A percentile compares a stretch with the other conserved stretches of the same genome.
Evolutionary conservation across 164 flowering plant species (phyloP).

Genomic region (Tetrastigma voinierianum): DNA sequence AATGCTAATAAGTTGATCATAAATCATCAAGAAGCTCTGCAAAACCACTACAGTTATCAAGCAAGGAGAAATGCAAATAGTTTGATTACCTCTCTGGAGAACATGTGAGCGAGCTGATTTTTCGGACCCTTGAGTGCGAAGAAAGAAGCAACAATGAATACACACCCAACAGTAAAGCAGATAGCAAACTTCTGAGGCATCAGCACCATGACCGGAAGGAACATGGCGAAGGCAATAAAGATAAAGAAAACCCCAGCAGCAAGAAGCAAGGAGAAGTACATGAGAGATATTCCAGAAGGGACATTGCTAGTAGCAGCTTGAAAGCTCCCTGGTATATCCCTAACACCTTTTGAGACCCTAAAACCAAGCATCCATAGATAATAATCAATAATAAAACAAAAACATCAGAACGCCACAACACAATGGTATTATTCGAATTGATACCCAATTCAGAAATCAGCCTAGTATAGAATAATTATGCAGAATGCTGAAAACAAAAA

Average conservation of each 20-base stretch:
- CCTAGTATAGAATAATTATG: not conserved
- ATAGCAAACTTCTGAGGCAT: conserved; percentile 82
- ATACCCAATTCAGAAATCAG: not conserved
- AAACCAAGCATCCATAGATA: not conserved
- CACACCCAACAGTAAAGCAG: conserved; percentile 74
- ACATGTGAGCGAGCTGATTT: conserved; percentile 70
- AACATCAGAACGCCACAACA: not conserved
- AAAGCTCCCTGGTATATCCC: conserved; percentile 58
- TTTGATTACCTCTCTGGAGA: conserved; percentile 59
- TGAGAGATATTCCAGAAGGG: conserved; percentile 65
- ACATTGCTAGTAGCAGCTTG: conserved; percentile 68
- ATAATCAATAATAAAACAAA: not conserved
- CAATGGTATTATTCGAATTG: not conserved
- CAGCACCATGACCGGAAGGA: conserved; percentile 76
- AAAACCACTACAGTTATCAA: not conserved
- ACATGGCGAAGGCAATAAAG: conserved; percentile 76
- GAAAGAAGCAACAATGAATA: conserved; percentile 60
- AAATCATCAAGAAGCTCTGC: no score
- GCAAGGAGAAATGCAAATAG: not conserved
- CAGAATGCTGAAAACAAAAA: no score
- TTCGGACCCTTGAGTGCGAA: conserved; percentile 72
- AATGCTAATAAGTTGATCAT: no score
- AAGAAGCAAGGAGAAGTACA: conserved; percentile 66
- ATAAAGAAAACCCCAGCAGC: conserved; percentile 68
- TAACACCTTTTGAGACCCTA: conserved; percentile 76